phyloP scores from a whole-genome alignment of 2,329 filamentous ascomycete genomes.

The Xylaria sp. region DNA sequence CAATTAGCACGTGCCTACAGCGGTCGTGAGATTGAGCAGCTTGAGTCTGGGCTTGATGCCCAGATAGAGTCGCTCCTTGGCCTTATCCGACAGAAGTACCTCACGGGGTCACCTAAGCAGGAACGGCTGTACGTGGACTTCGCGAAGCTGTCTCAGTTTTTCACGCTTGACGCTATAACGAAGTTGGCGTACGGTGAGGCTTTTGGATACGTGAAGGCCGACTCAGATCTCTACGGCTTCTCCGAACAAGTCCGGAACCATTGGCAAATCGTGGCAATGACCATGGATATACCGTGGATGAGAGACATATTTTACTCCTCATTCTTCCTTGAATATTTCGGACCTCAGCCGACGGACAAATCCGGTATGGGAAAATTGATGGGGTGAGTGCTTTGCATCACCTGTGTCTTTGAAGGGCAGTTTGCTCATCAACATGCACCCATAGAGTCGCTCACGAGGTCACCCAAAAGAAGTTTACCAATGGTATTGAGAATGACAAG shows the following conservation, averaged over 20 bases:
- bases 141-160: constrained; percentile 14
- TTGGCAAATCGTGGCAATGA: constrained; percentile 17
- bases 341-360: constrained; percentile 30
- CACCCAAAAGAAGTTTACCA: constrained; percentile 18
- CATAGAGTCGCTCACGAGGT: constrained; percentile 20
- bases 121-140: constrained; percentile 19
- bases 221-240: constrained; percentile 31
- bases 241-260: constrained; percentile 16
- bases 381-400: constrained; percentile 4
- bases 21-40: constrained; percentile 24
- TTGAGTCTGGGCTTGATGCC: constrained; percentile 24
- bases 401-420: background rate
- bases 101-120: background rate
- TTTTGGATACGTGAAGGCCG: constrained; percentile 32
- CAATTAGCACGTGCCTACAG: constrained; percentile 29
- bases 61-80: constrained; percentile 22
- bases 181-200: constrained; percentile 31
- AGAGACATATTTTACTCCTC: constrained; percentile 25
- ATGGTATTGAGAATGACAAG: constrained; percentile 6
- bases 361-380: constrained; percentile 28
- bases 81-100: constrained; percentile 25
- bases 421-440: background rate
- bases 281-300: constrained; percentile 30
- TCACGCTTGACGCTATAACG: constrained; percentile 34
- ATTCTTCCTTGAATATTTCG: constrained; percentile 24